Evolutionary conservation across 208 protist genomes (phyloP), one percentile per base, ranked within the genome.

Genomic region (Crithidia mellificae): DNA sequence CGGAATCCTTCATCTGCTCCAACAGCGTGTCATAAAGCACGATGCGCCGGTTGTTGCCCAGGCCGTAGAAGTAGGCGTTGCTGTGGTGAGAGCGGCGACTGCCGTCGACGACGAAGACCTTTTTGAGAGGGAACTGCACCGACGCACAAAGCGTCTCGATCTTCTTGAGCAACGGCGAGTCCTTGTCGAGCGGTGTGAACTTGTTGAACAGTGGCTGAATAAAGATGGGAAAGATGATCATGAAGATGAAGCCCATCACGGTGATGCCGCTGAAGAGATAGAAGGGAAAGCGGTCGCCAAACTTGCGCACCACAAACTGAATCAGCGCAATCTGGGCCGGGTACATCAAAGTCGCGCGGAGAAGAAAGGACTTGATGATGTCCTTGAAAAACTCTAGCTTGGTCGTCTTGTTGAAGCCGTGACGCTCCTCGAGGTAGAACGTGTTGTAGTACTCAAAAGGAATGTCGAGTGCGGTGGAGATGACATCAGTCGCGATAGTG

Each of bases 131-230:
- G 61, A 95, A 97, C 11, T 70, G 32, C 27, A 91, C 34, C 12
- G 43, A 47, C 19, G 61, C 62, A 39, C 80, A 66, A 9, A 97
- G 74, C 0, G 17, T 25, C 58, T 77, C 56, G 44, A 96, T 93
- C 41, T 81, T 85, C 11, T 61, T 46, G 29, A 79, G 64, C 58
- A 95, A 69, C 17, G 36, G 25, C 8, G 63, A 69, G 41, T 75
- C 70, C 30, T 80, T 63, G 24, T 77, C 63, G 19, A 95, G 67
- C 4, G 74, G 74, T 6, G 72, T 87, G 65, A 89, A 97, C 36
- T 66, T 92, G 80, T 96, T 95, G 79, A 98, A 98, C 8, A 98
- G 69, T 5, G 94, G 92, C 65, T 81, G 77, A 51, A 98, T 97
- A 49, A 92, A 59, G 9, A 74, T 83, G 1, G 88, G 89, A 72